Percentiles rank a stretch among this genome's conserved stretches.
Evolutionary conservation across 1,139 yeast species (phyloP).

Genomic region (Yamadazyma jaroonii): DNA sequence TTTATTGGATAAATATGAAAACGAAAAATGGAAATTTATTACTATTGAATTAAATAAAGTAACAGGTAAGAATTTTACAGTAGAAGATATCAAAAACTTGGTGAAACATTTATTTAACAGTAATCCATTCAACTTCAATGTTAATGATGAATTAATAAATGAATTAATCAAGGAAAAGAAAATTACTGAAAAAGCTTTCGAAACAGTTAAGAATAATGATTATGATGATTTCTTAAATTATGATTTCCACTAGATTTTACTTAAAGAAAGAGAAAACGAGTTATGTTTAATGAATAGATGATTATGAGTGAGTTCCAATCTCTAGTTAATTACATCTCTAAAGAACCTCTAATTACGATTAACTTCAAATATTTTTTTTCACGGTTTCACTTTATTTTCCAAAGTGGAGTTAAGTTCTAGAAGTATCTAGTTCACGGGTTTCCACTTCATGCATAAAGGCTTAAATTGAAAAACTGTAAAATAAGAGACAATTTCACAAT

Average conservation of each 20-base stretch:
- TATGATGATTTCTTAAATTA: conserved; percentile 9
- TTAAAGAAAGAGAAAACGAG: neutral
- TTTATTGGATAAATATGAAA: conserved; percentile 64
- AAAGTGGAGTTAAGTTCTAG: too few species aligned
- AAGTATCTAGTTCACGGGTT: too few species aligned
- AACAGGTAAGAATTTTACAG: conserved; percentile 53
- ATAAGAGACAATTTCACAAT: too few species aligned
- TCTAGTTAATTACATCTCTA: too few species aligned
- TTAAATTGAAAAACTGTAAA: too few species aligned
- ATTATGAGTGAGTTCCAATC: too few species aligned
- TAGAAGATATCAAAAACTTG: conserved; percentile 55
- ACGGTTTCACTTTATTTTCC: too few species aligned
- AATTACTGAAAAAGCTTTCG: conserved; percentile 35
- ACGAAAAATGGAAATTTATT: conserved; percentile 67
- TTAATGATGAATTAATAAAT: conserved; percentile 41
- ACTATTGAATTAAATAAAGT: conserved; percentile 60
- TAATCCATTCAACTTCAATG: conserved; percentile 59
- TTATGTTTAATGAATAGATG: neutral
- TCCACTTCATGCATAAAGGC: too few species aligned
- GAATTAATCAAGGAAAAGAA: conserved; percentile 40
- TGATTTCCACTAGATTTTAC: conserved; percentile 5
- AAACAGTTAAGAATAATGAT: conserved; percentile 11
- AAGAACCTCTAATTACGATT: too few species aligned
- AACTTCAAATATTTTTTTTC: too few species aligned
- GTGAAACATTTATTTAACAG: conserved; percentile 51